A percentile compares a stretch with the other conserved stretches of the same genome.
Evolutionary conservation across 2,329 filamentous ascomycete species (phyloP).

Genomic region (Colletotrichum chlorophyti): DNA sequence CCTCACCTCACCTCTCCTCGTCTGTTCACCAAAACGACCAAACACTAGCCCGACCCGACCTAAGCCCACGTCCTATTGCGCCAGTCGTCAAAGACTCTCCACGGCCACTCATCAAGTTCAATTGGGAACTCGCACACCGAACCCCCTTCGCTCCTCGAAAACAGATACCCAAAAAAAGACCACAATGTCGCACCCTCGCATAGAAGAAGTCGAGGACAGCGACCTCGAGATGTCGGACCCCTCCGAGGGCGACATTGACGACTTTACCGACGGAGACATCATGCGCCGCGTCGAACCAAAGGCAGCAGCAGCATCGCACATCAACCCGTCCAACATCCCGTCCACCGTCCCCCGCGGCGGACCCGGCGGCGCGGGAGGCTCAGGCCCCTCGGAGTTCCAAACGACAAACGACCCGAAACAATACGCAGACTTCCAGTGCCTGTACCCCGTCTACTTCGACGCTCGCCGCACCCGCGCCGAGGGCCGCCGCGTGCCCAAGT

Average conservation of each 20-base stretch:
- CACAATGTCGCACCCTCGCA: constrained; percentile 80
- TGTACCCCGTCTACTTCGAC: constrained; percentile 98
- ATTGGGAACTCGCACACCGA: constrained; percentile 14
- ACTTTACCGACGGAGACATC: constrained; percentile 65
- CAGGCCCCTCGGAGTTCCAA: constrained; percentile 33
- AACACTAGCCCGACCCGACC: background rate
- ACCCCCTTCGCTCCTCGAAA: background rate
- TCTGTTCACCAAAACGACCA: constrained; percentile 11
- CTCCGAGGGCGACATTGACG: constrained; percentile 82
- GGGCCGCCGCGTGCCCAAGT: constrained; percentile 77
- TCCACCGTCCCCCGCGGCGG: constrained; percentile 41
- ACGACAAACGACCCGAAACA: constrained; percentile 55
- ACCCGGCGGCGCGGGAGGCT: constrained; percentile 43
- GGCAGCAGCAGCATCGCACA: constrained; percentile 36
- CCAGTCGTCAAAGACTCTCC: constrained; percentile 5
- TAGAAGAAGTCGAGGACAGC: constrained; percentile 91
- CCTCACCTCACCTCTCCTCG: constrained; percentile 16
- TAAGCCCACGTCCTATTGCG: constrained; percentile 1
- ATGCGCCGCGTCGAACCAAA: constrained; percentile 51
- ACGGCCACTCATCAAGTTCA: too few species aligned
- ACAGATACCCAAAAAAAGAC: background rate
- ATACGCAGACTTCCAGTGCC: constrained; percentile 82
- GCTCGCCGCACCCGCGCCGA: constrained; percentile 74
- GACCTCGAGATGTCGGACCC: constrained; percentile 79
- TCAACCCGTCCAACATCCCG: constrained; percentile 46